phyloP scores from a whole-genome alignment of 306 rosid species.

The Gynostemma pentaphyllum region DNA sequence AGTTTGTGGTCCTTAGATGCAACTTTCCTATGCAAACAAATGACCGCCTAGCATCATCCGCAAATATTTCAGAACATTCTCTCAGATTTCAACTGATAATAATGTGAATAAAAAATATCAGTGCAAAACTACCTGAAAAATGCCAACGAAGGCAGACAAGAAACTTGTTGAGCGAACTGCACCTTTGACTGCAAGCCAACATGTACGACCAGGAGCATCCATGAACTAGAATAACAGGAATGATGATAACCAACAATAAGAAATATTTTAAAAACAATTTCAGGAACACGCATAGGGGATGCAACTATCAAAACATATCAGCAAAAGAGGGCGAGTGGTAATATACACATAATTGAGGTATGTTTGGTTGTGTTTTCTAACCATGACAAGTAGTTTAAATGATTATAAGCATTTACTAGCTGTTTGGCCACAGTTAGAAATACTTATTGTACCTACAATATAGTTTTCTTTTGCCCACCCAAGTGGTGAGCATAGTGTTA shows the following conservation, averaged over 20 bases:
- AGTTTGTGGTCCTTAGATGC: constrained; percentile 83
- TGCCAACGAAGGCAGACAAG: constrained; percentile 90
- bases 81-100: constrained; percentile 10
- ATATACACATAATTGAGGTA: too few relatives aligned
- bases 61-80: constrained; percentile 16
- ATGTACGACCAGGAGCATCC: constrained; percentile 69
- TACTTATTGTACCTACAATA: too few relatives aligned
- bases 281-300: not conserved
- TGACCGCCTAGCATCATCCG: constrained; percentile 56
- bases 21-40: constrained; percentile 80
- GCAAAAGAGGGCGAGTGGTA: too few relatives aligned
- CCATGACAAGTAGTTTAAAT: too few relatives aligned
- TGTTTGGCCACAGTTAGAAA: too few relatives aligned
- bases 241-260: constrained; percentile 7
- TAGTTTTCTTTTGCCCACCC: too few relatives aligned
- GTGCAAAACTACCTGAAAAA: constrained; percentile 55
- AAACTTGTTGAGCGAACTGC: constrained; percentile 79
- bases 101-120: constrained; percentile 5
- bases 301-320: not conserved
- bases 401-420: too few relatives aligned
- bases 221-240: constrained; percentile 49
- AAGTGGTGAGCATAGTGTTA: too few relatives aligned
- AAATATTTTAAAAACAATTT: not conserved
- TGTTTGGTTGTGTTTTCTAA: too few relatives aligned
- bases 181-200: constrained; percentile 61